Percentiles rank a stretch among this genome's conserved stretches.
Conservation (phyloP, 768 basidiomycete genomes). For the Dictyophora rubrovolvata region DNA sequence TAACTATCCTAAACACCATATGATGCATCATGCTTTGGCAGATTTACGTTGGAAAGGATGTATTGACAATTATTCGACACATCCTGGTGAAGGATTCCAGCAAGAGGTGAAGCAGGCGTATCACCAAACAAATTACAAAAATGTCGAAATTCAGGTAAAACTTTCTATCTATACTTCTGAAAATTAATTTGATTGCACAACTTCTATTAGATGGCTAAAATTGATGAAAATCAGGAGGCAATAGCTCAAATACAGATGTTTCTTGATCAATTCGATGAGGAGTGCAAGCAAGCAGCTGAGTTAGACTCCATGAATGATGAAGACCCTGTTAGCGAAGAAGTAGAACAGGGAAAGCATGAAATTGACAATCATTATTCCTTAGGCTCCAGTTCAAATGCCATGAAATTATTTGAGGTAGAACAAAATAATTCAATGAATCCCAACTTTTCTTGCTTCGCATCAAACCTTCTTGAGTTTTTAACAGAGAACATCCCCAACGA, state of each 20-base stretch:
- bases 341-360: no score
- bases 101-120: constrained; percentile 22
- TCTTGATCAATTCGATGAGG: constrained; percentile 13
- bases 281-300: neutral
- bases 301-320: neutral
- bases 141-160: constrained; percentile 21
- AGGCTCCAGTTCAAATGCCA: no score
- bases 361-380: no score
- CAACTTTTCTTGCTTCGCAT: neutral
- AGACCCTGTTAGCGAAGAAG: neutral
- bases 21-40: constrained; percentile 14
- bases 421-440: neutral
- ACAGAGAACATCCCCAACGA: neutral
- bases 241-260: constrained; percentile 21
- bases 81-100: constrained; percentile 22
- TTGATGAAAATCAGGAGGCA: neutral
- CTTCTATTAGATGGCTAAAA: neutral
- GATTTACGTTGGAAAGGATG: constrained; percentile 21
- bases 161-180: neutral
- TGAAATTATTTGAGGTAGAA: neutral
- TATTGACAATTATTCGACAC: constrained; percentile 20
- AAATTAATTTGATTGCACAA: no score
- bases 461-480: neutral
- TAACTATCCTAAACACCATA: constrained; percentile 25
- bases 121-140: constrained; percentile 21